These are phyloP conservation scores for Phytophthora ohioensis DNA, from an alignment of 352 stramenopile species.

Conservation along the genomic window DNA sequence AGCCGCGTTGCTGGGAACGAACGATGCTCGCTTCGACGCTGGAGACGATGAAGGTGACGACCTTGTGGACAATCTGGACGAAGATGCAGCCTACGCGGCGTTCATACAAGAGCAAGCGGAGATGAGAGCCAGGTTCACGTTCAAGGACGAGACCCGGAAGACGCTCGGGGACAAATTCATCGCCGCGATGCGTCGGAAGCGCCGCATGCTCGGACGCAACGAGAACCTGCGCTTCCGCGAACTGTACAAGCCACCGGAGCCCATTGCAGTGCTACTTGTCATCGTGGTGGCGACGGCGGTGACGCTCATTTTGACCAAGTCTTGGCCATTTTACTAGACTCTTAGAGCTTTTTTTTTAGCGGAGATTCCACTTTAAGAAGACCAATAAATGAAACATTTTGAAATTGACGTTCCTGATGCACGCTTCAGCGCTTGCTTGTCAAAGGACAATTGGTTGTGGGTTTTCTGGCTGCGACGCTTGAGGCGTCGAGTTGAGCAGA, in stretches of 20 bases:
- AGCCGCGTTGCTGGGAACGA: constrained; percentile 5
- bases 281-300: constrained; percentile 64
- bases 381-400: constrained; percentile 10
- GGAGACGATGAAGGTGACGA: constrained; percentile 43
- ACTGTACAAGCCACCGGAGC: constrained; percentile 75
- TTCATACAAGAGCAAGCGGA: constrained; percentile 49
- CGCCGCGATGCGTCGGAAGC: constrained; percentile 64
- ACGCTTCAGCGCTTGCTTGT: too few relatives aligned
- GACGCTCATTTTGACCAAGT: constrained; percentile 78
- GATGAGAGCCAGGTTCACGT: constrained; percentile 57
- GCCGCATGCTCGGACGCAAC: constrained; percentile 68
- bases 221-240: constrained; percentile 84
- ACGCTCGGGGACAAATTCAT: constrained; percentile 50
- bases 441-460: too few relatives aligned
- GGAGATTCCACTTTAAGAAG: background rate
- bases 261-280: constrained; percentile 65
- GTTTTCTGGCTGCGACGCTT: constrained; percentile 27
- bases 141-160: constrained; percentile 52
- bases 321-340: constrained; percentile 78
- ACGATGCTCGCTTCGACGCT: constrained; percentile 19
- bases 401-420: too few relatives aligned
- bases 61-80: constrained; percentile 41
- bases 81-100: constrained; percentile 42
- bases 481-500: constrained; percentile 6
- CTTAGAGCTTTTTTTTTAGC: background rate